Base-by-base conservation (phyloP, 495 filamentous ascomycete genomes). In the Platismatia glauca region DNA sequence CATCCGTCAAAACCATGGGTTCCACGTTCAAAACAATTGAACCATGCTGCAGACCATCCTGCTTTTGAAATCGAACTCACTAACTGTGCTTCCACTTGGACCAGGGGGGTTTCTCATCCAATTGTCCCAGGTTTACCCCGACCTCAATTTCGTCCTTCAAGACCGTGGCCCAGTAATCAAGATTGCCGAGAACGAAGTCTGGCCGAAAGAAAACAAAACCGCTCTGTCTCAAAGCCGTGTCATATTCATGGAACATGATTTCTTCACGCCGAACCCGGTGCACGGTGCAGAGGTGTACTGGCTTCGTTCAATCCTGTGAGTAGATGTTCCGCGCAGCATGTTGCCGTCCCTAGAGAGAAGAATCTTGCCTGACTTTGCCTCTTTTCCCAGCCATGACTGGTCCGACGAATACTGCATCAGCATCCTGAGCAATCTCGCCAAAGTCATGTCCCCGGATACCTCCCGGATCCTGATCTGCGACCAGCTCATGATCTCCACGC, bases 271-370 rank as follows among this genome's bases (percentile, higher is more conserved):
- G 34, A 76, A 79, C 48, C 75, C 77, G 3, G 64, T 74, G 57
- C 64, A 68, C 24, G 64, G 67, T 16, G 77, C 76, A 1, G 76
- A 75, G 34, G 66, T 78, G 7, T 79, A 79, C 58, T 75, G 72
- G 71, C 63, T 78, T 4, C 72, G 76, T 20, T 72, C 66, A 16
- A 74, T 79, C 24, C 48, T 78, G 65, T 41, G 38, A 41, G 38
- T 37, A 37, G n/a, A n/a, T n/a, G n/a, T n/a, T n/a, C n/a, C n/a
- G n/a, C n/a, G n/a, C n/a, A n/a, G n/a, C n/a, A n/a, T n/a, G n/a
- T n/a, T n/a, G n/a, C n/a, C n/a, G n/a, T n/a, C n/a, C n/a, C n/a
- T n/a, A n/a, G n/a, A n/a, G n/a, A n/a, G n/a, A n/a, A n/a, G n/a
- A n/a, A n/a, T n/a, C 38, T 39, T 7, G 15, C 38, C 12, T 39